Percentiles rank a stretch among this genome's conserved stretches.
Evolutionary conservation across 768 basidiomycete genomes (phyloP).

Genomic region (Galerina sulciceps): DNA sequence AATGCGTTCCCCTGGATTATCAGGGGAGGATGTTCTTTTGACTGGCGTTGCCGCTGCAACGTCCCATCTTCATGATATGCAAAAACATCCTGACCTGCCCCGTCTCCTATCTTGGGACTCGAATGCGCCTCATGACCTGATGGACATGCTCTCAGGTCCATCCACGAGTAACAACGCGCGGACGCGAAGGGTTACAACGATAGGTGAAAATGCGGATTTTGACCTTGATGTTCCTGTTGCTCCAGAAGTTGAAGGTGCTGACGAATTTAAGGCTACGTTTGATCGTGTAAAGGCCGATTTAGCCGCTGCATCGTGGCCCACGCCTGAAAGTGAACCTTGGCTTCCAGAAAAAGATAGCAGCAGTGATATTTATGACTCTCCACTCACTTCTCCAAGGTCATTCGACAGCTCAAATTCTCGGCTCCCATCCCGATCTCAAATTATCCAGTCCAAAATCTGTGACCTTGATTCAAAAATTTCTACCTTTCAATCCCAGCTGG

Average conservation of each 20-base stretch:
- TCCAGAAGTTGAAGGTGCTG: slow-evolving; percentile 61
- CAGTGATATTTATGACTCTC: slow-evolving; percentile 12
- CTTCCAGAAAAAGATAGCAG: slow-evolving; percentile 7
- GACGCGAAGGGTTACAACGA: slow-evolving; percentile 33
- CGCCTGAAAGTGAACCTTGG: slow-evolving; percentile 26
- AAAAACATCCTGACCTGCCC: slow-evolving; percentile 35
- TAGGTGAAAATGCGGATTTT: slow-evolving; percentile 37
- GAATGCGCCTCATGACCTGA: slow-evolving; percentile 41
- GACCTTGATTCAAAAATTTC: slow-evolving; percentile 66
- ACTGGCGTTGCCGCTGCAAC: slow-evolving; percentile 87
- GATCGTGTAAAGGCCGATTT: slow-evolving; percentile 87
- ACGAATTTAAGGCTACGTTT: slow-evolving; percentile 81
- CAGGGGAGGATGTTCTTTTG: slow-evolving; percentile 69
- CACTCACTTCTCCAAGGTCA: slow-evolving; percentile 20
- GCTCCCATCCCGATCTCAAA: slow-evolving; percentile 57
- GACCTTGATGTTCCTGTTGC: slow-evolving; percentile 51
- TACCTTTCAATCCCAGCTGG: slow-evolving; percentile 59
- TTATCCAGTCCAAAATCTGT: slow-evolving; percentile 62
- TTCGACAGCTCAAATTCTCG: slow-evolving; percentile 30
- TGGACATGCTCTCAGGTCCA: slow-evolving; percentile 43
- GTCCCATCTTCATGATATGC: slow-evolving; percentile 77
- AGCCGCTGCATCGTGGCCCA: slow-evolving; percentile 51
- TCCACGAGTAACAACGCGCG: slow-evolving; percentile 24
- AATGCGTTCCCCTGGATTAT: slow-evolving; percentile 78
- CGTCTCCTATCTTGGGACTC: slow-evolving; percentile 46